These are phyloP conservation scores for Sideroxylon spinosum DNA, from an alignment of 179 eudicot species.

Conservation along the genomic window DNA sequence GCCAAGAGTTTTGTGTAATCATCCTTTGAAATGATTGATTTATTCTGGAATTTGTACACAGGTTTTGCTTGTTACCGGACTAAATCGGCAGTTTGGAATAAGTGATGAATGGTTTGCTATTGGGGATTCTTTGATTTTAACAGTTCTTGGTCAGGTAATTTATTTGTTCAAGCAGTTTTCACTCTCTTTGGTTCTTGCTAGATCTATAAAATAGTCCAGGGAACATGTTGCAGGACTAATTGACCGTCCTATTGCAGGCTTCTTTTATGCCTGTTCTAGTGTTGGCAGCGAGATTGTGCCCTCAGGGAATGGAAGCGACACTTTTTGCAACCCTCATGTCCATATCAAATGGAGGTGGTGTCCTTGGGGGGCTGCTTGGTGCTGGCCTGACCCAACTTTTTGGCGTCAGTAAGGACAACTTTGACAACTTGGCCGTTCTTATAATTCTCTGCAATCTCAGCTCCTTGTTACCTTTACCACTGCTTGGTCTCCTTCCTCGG, in stretches of 20 bases:
- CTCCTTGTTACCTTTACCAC: conserved; percentile 83
- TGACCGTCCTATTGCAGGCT: conserved; percentile 44
- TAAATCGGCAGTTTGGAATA: conserved; percentile 78
- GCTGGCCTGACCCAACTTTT: conserved; percentile 83
- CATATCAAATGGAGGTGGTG: conserved; percentile 88
- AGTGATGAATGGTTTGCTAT: conserved; percentile 98
- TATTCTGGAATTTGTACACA: conserved; percentile 23
- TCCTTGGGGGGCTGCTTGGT: conserved; percentile 78
- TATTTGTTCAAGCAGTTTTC: neutral
- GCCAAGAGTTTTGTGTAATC: neutral
- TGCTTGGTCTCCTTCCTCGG: conserved; percentile 70
- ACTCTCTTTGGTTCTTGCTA: neutral
- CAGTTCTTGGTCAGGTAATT: conserved; percentile 82
- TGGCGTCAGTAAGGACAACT: conserved; percentile 77
- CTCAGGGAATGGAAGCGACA: conserved; percentile 93
- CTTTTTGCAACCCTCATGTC: conserved; percentile 97
- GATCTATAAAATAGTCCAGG: neutral
- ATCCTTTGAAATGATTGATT: conserved; percentile 14
- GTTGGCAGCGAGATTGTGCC: conserved; percentile 84
- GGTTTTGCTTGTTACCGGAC: conserved; percentile 92
- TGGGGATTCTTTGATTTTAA: conserved; percentile 86
- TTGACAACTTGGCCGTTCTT: conserved; percentile 63
- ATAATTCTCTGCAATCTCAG: conserved; percentile 84
- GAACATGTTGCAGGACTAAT: neutral
- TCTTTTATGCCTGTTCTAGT: conserved; percentile 98